Base-by-base conservation (phyloP, 805 yeast genomes). In the Spathaspora girioi region DNA sequence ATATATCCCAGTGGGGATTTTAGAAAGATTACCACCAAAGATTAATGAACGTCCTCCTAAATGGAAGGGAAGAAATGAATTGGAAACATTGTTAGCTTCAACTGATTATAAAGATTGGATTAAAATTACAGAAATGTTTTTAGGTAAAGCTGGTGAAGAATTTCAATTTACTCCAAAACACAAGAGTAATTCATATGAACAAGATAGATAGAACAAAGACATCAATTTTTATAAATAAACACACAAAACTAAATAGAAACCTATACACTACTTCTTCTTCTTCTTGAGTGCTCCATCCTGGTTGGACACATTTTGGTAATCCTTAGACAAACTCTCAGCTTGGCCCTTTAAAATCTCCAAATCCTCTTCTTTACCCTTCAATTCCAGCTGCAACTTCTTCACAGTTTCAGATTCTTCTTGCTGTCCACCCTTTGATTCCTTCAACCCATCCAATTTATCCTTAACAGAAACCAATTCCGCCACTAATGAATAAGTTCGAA, bases 91-190 rank as follows among this genome's bases (percentile, higher is more conserved):
- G 61, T 75, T 94, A 58, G 97, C 92, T 0, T 84, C 94, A 44
- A 73, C 83, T 3, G 96, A 93, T 70, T 89, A 85, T 70, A 80
- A 78, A 61, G 99, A 94, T 69, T 94, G 99, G 99, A 88, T 94
- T 66, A 94, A 92, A 70, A 82, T 94, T 58, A 82, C 96, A 15
- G 99, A 94, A 68, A 82, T 92, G 96, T 93, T 93, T 65, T 78
- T 93, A 57, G 99, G 99, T 18, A 90, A 89, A 51, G 88, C 86
- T 0, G 82, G 85, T 49, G 86, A 82, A 1, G 74, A 71, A 42
- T 94, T 94, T 70, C 81, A 79, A 48, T 94, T 91, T 64, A 79
- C 79, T 49, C 99, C 99, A 50, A 94, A 94, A 70, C 99, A 94
- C 67, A 94, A 94, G 78, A 89, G 97, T 70, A 94, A 88, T 60